Evolutionary conservation across 805 yeast species (phyloP).

Genomic region (Kluyveromyces nonfermentans): DNA sequence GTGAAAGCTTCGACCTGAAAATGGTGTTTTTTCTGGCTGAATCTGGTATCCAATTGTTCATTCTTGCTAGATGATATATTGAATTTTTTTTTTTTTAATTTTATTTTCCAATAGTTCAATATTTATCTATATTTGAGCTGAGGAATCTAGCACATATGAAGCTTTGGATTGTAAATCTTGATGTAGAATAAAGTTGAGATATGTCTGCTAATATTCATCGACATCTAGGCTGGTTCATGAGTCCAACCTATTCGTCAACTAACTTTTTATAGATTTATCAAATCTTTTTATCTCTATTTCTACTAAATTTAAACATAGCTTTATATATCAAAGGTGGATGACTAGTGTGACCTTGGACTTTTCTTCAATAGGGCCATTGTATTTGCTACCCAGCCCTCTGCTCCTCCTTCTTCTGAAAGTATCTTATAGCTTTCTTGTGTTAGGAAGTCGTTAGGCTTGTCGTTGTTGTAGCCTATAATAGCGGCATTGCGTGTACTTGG

Average conservation of each 20-base stretch:
- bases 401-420: slow-evolving; percentile 74
- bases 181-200: no score
- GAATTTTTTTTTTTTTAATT: no score
- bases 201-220: no score
- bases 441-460: slow-evolving; percentile 22
- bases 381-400: slow-evolving; percentile 82
- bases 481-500: slow-evolving; percentile 95
- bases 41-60: no score
- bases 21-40: no score
- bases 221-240: no score
- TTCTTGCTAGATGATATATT: no score
- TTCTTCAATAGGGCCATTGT: slow-evolving; percentile 61
- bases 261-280: no score
- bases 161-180: neutral
- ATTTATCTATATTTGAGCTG: no score
- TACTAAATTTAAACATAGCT: neutral
- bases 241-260: no score
- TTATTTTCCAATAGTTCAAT: neutral
- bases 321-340: neutral
- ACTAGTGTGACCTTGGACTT: slow-evolving; percentile 65
- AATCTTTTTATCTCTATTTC: neutral
- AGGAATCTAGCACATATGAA: no score
- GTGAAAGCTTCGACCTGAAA: no score
- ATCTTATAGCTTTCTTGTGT: slow-evolving; percentile 45
- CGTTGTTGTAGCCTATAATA: slow-evolving; percentile 53